Base-by-base conservation (phyloP, 495 filamentous ascomycete genomes). In the Arthonia radiata region DNA sequence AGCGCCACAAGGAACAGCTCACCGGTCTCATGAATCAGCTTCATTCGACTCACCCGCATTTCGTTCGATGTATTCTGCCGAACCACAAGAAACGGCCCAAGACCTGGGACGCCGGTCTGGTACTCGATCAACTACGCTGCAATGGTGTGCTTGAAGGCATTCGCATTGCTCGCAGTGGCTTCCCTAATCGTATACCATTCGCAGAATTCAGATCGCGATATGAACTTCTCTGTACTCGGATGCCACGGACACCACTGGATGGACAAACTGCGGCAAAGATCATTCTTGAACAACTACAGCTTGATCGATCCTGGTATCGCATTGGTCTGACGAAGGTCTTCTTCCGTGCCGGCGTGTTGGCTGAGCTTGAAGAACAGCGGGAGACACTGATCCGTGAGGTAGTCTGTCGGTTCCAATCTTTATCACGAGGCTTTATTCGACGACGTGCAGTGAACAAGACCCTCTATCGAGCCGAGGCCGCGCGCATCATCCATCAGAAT, bases 111-210 rank as follows among this genome's bases (percentile, higher is more conserved):
- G 75, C 77, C 1, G 67, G 77, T 2, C 58, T 94, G 4, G 89
- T 99, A 2, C 53, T 99, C 11, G 89, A 99, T 40, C 89, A 99
- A 44, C 56, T 99, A 4, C 67, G 89, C 17, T 99, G 89, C 47
- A 99, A 99, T 43, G 89, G 89, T 71, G 89, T 99, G 3, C 58
- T 99, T 4, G 89, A 99, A 48, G 89, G 89, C 25, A 99, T 99
- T 42, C 60, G 89, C 29, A 99, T 99, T 45, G 89, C 89, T 8
- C 66, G 89, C 8, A 99, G 86, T 16, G 89, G 89, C n/a, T 99
- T 94, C 43, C 89, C 89, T 22, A 99, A 99, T 47, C 59, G 89
- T 31, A 56, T 99, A 2, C 59, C 73, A 0, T 99, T 94, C 44
- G 59, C 74, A 7, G 89, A 99, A 42, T 99, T 99, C 47, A 64